phyloP scores from a whole-genome alignment of 371 early-diverging fungal genomes.

The Racocetra persica region DNA sequence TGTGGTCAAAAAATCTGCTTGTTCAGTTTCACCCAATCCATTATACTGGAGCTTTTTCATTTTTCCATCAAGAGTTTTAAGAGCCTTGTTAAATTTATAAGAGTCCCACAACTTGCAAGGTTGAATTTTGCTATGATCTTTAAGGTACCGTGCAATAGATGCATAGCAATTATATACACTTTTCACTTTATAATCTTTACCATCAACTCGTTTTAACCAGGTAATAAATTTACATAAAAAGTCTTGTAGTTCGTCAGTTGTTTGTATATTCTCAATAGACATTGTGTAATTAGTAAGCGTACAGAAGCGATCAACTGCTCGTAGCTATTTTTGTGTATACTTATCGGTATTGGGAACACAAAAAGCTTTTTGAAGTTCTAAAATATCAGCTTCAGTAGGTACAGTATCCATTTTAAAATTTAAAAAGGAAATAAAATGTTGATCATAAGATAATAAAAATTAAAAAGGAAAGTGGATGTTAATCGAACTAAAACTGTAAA shows the following conservation, averaged over 20 bases:
- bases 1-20: not conserved
- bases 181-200: constrained; percentile 13
- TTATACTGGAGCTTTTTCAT: constrained; percentile 9
- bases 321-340: not conserved
- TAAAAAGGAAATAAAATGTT: not conserved
- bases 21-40: constrained; percentile 15
- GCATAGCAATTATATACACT: constrained; percentile 25
- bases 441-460: not conserved
- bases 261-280: not conserved
- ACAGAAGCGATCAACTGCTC: not conserved
- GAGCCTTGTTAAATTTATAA: not conserved
- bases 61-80: not conserved
- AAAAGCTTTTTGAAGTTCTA: not conserved
- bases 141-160: not conserved
- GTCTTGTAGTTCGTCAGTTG: not conserved
- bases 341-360: not conserved
- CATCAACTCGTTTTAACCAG: not conserved
- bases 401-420: not conserved
- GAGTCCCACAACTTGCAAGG: constrained; percentile 12
- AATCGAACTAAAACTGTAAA: no score
- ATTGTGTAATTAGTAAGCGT: not conserved
- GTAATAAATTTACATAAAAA: constrained; percentile 8
- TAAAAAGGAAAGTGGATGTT: no score
- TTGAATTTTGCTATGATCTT: constrained; percentile 6
- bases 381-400: not conserved